Percentiles rank a stretch among this genome's conserved stretches.
Evolutionary conservation across 1,139 yeast species (phyloP).

Genomic region (Blastobotrys arbuscula): DNA sequence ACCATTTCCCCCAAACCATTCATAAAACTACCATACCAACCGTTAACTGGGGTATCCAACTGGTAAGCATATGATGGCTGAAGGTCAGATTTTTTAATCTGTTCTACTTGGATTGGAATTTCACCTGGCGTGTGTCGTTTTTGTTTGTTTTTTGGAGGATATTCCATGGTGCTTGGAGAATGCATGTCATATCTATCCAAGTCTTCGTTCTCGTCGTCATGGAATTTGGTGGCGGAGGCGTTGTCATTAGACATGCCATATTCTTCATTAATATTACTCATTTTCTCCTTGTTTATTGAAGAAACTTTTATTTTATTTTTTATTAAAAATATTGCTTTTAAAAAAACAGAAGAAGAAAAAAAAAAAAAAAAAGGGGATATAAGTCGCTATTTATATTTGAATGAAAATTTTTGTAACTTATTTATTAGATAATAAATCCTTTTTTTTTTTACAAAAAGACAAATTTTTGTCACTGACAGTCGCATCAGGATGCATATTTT

Average conservation of each 20-base stretch:
- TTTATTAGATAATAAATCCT: too few relatives aligned
- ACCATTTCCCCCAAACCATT: constrained; percentile 42
- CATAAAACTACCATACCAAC: constrained; percentile 41
- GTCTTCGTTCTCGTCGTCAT: background rate
- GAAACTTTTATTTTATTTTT: background rate
- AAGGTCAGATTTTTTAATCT: constrained; percentile 31
- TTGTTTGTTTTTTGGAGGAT: background rate
- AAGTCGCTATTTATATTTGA: background rate
- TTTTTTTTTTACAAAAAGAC: background rate
- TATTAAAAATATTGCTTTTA: background rate
- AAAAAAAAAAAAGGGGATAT: background rate
- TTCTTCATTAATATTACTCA: constrained; percentile 1
- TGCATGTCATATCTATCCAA: background rate
- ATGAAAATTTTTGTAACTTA: too few relatives aligned
- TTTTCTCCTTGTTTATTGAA: background rate
- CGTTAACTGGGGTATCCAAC: constrained; percentile 34
- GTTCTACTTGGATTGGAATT: constrained; percentile 30
- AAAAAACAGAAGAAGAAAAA: background rate
- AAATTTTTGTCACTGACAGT: background rate
- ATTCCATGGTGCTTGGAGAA: background rate
- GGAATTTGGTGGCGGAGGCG: background rate
- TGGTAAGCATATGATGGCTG: constrained; percentile 37
- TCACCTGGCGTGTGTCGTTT: background rate
- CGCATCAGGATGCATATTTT: too few relatives aligned
- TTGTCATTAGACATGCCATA: constrained; percentile 3